Evolutionary conservation across 2,329 filamentous ascomycete species (phyloP), one percentile per base, ranked within the genome.

Genomic region (Byssothecium circinans): DNA sequence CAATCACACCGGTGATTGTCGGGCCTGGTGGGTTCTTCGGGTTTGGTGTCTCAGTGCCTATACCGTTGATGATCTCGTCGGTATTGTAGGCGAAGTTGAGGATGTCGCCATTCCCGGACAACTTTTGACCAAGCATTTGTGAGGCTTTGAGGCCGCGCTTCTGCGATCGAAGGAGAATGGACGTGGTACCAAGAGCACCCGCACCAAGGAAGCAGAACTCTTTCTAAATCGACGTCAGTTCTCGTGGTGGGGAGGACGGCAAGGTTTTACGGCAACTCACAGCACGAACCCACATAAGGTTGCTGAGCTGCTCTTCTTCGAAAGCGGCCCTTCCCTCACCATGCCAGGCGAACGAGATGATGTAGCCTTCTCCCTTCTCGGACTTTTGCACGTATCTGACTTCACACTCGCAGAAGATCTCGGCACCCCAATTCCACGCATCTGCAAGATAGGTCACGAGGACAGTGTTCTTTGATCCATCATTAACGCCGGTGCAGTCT

Each of bases 391-490:
- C 23, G 23, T 25, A 25, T 25, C 23, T 5, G 5, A 25, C 23
- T 10, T 25, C 23, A 25, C 23, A 25, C 10, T 25, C 23, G 10
- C 23, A 25, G n/a, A 25, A 25, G 5, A 88, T 81, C 59, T 88
- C 84, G 11, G 85, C 82, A 8, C 84, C 85, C 82, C 83, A 85
- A 58, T 86, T 85, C 84, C 84, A 87, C 1, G 85, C 84, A 64
- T 88, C 85, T 7, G 81, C 77, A 7, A 88, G 71, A 57, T 88
- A 88, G 0, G 84, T 88, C 30, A 85, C 82, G 1, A 84, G 73
- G 0, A 81, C 86, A 10, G 80, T 84, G 15, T 78, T 86, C 67
- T 87, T 87, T 23, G 82, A 86, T 2, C 83, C 83, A 62, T 88
- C 85, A 55, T 88, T 87, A 48, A 85, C 56, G 1, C 84, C 85